These are phyloP conservation scores for Lachancea lanzarotensis DNA, from an alignment of 805 yeast species.

Conservation along the genomic window DNA sequence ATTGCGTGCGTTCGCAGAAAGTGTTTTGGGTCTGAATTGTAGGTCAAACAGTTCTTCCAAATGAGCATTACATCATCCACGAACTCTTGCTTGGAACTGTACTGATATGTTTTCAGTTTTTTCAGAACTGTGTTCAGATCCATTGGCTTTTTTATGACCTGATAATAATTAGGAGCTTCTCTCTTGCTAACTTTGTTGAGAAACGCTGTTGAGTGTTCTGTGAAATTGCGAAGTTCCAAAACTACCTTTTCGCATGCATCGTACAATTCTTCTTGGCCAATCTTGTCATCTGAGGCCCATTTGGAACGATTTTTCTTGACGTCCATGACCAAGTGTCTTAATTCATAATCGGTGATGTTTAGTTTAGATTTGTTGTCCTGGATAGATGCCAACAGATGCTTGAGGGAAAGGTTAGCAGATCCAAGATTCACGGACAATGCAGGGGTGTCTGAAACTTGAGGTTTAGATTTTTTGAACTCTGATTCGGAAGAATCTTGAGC, in stretches of 20 bases:
- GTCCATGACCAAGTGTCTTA: constrained; percentile 79
- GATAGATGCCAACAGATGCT: constrained; percentile 71
- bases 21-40: constrained; percentile 92
- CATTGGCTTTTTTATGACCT: constrained; percentile 89
- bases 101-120: constrained; percentile 75
- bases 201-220: constrained; percentile 96
- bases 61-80: constrained; percentile 93
- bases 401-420: constrained; percentile 69
- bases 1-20: constrained; percentile 85
- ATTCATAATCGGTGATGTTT: constrained; percentile 70
- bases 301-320: constrained; percentile 92
- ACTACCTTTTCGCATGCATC: constrained; percentile 97
- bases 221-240: constrained; percentile 77
- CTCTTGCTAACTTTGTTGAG: constrained; percentile 93
- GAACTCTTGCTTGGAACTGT: constrained; percentile 78
- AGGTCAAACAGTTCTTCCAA: constrained; percentile 90
- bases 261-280: constrained; percentile 96
- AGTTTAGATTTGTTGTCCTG: constrained; percentile 75
- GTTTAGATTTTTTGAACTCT: constrained; percentile 18
- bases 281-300: constrained; percentile 93
- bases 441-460: constrained; percentile 18
- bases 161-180: constrained; percentile 95
- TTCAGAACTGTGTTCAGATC: constrained; percentile 91
- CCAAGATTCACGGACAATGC: constrained; percentile 45
- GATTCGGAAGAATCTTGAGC: constrained; percentile 11